phyloP scores from a whole-genome alignment of 805 yeast genomes.

The Osmozyma mogii region DNA sequence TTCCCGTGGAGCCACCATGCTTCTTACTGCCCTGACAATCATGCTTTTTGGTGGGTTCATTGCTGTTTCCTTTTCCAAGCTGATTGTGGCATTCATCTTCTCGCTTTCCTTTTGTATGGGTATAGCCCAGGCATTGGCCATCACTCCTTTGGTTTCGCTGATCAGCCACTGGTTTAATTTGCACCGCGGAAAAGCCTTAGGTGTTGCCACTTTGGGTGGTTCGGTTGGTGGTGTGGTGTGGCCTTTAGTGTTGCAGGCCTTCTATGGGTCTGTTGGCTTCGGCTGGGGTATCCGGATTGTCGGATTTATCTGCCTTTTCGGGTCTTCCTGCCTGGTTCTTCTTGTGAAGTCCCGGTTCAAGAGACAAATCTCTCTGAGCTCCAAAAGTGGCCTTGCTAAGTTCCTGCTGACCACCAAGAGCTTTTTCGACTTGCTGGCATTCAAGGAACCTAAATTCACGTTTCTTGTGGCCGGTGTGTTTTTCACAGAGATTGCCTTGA shows the following conservation, averaged over 20 bases:
- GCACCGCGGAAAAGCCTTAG: slow-evolving; percentile 55
- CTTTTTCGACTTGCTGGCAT: slow-evolving; percentile 30
- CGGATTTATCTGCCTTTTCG: slow-evolving; percentile 24
- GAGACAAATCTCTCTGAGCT: not conserved
- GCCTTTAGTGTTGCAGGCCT: slow-evolving; percentile 43
- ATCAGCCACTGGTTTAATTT: slow-evolving; percentile 59
- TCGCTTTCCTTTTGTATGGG: slow-evolving; percentile 48
- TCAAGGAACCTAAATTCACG: slow-evolving; percentile 30
- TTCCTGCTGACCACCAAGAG: slow-evolving; percentile 2
- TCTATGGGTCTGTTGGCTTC: slow-evolving; percentile 45
- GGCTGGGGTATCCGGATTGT: slow-evolving; percentile 52
- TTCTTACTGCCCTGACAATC: slow-evolving; percentile 22
- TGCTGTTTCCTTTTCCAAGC: slow-evolving; percentile 46
- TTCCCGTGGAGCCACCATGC: slow-evolving; percentile 43
- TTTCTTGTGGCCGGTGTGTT: slow-evolving; percentile 34
- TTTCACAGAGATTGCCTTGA: slow-evolving; percentile 43
- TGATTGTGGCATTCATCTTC: slow-evolving; percentile 53
- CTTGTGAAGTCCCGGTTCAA: slow-evolving; percentile 22
- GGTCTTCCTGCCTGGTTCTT: slow-evolving; percentile 16
- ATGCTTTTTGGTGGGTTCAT: slow-evolving; percentile 45
- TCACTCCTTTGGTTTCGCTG: slow-evolving; percentile 55
- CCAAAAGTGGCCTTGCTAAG: not conserved
- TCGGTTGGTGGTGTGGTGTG: slow-evolving; percentile 58
- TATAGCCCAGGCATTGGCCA: slow-evolving; percentile 49
- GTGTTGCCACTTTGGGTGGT: slow-evolving; percentile 59